A percentile compares a stretch with the other conserved stretches of the same genome.
phyloP scores from a whole-genome alignment of 495 filamentous ascomycete genomes.

The Hyphodiscus hymeniophilus region DNA sequence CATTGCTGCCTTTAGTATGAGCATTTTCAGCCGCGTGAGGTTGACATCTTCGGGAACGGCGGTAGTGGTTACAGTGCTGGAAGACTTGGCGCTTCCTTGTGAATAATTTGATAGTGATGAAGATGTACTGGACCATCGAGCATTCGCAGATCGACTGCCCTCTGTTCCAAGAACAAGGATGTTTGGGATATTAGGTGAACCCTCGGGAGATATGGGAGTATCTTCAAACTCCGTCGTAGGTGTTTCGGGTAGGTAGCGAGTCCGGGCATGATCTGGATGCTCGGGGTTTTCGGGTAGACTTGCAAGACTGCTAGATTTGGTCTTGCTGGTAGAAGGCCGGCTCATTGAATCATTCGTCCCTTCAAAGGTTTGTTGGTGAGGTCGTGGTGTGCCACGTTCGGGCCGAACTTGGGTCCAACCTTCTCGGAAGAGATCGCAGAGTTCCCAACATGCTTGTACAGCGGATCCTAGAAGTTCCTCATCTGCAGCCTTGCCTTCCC shows the following conservation, averaged over 20 bases:
- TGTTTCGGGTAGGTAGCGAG: slow-evolving; percentile 55
- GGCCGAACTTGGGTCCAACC: slow-evolving; percentile 87
- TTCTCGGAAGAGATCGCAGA: slow-evolving; percentile 88
- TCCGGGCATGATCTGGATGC: slow-evolving; percentile 9
- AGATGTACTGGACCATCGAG: slow-evolving; percentile 66
- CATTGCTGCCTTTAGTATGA: slow-evolving; percentile 75
- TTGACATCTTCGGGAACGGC: slow-evolving; percentile 60
- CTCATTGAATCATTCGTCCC: slow-evolving; percentile 39
- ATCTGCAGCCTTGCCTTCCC: slow-evolving; percentile 63
- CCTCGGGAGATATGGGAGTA: slow-evolving; percentile 67
- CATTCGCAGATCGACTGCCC: slow-evolving; percentile 32
- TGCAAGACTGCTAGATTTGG: slow-evolving; percentile 11
- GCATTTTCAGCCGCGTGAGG: slow-evolving; percentile 60
- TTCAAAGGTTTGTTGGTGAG: slow-evolving; percentile 64
- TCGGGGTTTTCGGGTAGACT: slow-evolving; percentile 21
- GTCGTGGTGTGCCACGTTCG: slow-evolving; percentile 77
- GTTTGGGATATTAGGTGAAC: slow-evolving; percentile 61
- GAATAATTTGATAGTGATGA: slow-evolving; percentile 68
- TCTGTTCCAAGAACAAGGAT: slow-evolving; percentile 76
- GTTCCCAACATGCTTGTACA: slow-evolving; percentile 89
- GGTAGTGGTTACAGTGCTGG: slow-evolving; percentile 68
- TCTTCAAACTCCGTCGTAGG: slow-evolving; percentile 93
- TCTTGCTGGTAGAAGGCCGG: slow-evolving; percentile 9
- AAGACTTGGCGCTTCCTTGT: slow-evolving; percentile 59
- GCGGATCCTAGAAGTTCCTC: slow-evolving; percentile 80